A percentile compares a stretch with the other conserved stretches of the same genome.
Conservation (phyloP, 306 rosid genomes). For the Prunus kanzakura region DNA sequence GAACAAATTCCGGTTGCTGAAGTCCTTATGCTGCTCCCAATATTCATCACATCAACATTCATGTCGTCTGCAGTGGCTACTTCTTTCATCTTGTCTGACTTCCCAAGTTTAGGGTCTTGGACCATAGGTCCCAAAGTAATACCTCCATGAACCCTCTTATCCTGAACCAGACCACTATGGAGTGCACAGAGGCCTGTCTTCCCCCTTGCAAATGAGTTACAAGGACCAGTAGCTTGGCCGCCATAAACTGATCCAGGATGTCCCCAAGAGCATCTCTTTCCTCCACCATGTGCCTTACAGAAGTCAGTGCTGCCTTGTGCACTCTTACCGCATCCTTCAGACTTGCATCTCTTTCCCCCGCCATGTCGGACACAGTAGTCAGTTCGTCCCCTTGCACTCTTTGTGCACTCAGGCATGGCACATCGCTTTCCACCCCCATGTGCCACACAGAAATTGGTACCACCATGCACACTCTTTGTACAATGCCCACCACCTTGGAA, state of each 20-base stretch:
- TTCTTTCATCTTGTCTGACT: conserved; percentile 43
- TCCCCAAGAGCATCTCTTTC: conserved; percentile 95
- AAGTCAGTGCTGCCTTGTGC: conserved; percentile 97
- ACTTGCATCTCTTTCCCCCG: conserved; percentile 92
- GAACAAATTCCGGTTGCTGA: conserved; percentile 18
- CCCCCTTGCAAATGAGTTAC: conserved; percentile 84
- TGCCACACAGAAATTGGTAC: conserved; percentile 92
- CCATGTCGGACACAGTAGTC: conserved; percentile 96
- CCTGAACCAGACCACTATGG: conserved; percentile 81
- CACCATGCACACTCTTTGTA: conserved; percentile 91
- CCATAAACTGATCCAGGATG: conserved; percentile 71
- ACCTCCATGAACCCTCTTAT: conserved; percentile 96
- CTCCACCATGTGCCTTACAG: conserved; percentile 99
- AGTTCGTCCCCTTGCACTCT: conserved; percentile 95
- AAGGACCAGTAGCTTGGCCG: conserved; percentile 52
- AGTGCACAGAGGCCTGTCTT: conserved; percentile 87
- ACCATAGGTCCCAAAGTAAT: conserved; percentile 57
- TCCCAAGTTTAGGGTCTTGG: conserved; percentile 46
- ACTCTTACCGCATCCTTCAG: conserved; percentile 83
- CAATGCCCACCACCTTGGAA: conserved; percentile 79
- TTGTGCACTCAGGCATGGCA: conserved; percentile 80
- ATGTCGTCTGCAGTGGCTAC: conserved; percentile 28
- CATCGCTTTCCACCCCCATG: conserved; percentile 98
- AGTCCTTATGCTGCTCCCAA: conserved; percentile 23
- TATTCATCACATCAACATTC: conserved; percentile 45